These are phyloP conservation scores for Quaeritorhiza haematococci DNA, from an alignment of 371 early-diverging fungal species.

Conservation along the genomic window DNA sequence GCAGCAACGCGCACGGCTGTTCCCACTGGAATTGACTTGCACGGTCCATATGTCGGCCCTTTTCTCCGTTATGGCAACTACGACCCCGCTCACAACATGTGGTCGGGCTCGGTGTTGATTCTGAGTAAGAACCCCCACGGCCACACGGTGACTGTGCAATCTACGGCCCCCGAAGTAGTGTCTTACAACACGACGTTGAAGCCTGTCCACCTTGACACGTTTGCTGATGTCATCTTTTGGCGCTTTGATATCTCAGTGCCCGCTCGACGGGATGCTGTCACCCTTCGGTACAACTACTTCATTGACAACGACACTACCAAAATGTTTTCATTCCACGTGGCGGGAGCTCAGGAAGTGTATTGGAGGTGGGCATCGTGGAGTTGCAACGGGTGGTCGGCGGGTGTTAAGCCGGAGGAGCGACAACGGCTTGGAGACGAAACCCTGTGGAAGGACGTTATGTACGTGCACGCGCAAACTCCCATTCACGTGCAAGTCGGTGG, in stretches of 20 bases:
- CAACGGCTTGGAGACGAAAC: slow-evolving; percentile 57
- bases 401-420: slow-evolving; percentile 48
- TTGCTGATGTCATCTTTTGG: slow-evolving; percentile 42
- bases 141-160: not conserved
- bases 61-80: slow-evolving; percentile 16
- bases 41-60: too few relatives aligned
- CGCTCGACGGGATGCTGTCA: slow-evolving; percentile 21
- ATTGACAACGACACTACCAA: slow-evolving; percentile 14
- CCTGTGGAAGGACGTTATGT: slow-evolving; percentile 74
- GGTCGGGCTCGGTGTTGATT: slow-evolving; percentile 21
- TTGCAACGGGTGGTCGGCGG: slow-evolving; percentile 67
- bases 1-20: too few relatives aligned
- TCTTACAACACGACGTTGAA: slow-evolving; percentile 21
- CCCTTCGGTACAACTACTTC: not conserved
- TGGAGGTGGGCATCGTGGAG: slow-evolving; percentile 60
- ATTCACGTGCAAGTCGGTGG: slow-evolving; percentile 79
- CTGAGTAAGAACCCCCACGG: not conserved
- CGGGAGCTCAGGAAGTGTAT: slow-evolving; percentile 32
- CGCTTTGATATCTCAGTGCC: slow-evolving; percentile 45
- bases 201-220: slow-evolving; percentile 40
- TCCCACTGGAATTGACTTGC: too few relatives aligned
- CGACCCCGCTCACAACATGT: slow-evolving; percentile 10
- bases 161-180: not conserved
- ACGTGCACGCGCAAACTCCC: slow-evolving; percentile 60
- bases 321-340: slow-evolving; percentile 25